Evolutionary conservation across 441 rosid genomes (phyloP).

Genomic region (Mallotus repandus): DNA sequence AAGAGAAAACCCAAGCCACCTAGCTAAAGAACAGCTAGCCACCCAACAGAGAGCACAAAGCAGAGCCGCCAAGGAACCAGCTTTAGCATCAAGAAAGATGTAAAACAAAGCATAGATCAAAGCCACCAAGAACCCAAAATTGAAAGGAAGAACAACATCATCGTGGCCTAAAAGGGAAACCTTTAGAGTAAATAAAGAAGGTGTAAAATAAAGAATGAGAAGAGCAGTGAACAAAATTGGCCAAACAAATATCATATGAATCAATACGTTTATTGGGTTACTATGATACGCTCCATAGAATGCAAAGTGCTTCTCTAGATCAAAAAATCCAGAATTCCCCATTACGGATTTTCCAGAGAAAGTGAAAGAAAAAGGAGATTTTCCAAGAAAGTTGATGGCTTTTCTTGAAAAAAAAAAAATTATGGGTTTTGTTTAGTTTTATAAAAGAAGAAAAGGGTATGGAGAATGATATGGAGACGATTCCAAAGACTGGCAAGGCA

Average conservation of each 20-base stretch:
- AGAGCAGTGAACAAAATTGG: conserved; percentile 58
- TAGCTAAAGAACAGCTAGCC: conserved; percentile 38
- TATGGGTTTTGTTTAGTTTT: background rate
- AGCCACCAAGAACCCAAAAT: conserved; percentile 49
- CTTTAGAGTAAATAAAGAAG: conserved; percentile 36
- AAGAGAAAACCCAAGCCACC: conserved; percentile 48
- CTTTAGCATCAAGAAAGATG: conserved; percentile 46
- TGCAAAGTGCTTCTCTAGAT: conserved; percentile 62
- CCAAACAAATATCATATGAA: conserved; percentile 63
- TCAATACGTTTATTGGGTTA: conserved; percentile 45
- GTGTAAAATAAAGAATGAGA: conserved; percentile 50
- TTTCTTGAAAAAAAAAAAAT: background rate
- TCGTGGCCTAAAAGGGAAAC: conserved; percentile 32
- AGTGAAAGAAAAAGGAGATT: background rate
- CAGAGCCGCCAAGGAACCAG: conserved; percentile 60
- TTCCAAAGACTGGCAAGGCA: background rate
- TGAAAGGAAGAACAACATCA: conserved; percentile 36
- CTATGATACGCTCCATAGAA: conserved; percentile 66
- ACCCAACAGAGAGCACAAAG: conserved; percentile 50
- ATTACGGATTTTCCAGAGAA: conserved; percentile 16
- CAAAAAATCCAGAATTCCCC: conserved; percentile 46
- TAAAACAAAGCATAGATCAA: conserved; percentile 46
- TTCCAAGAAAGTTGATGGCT: background rate
- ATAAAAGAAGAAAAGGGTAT: background rate
- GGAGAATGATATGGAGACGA: background rate